Base-by-base conservation (phyloP, 2,329 filamentous ascomycete genomes). In the Diplodia scrobiculata region DNA sequence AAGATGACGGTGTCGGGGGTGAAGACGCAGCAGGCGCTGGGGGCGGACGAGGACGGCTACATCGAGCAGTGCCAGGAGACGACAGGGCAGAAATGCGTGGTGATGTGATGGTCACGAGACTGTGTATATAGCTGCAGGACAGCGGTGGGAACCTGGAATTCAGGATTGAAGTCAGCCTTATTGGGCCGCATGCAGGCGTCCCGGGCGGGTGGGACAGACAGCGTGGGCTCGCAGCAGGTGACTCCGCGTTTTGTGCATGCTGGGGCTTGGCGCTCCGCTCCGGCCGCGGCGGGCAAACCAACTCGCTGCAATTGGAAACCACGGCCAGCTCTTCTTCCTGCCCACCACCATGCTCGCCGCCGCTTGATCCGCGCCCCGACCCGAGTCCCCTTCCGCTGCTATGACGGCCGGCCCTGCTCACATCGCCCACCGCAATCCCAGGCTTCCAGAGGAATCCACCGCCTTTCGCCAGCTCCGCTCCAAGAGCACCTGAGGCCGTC, bases 31-130 rank as follows among this genome's bases (percentile, higher is more conserved):
- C 75, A 77, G 55, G 77, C 78, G 4, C 69, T 76, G 51, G 87
- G 84, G 3, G 86, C 87, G 5, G 90, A 92, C 67, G 91, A 92
- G 59, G 86, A 87, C 27, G 89, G 90, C 0, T 97, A 96, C 76
- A 78, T 97, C 72, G 91, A 94, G 72, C 80, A 82, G 69, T 83
- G 81, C 73, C 78, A 79, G 73, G 75, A 75, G 69, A 74, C 54
- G 50, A 36, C 63, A 2, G 64, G 65, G n/a, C 36, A 78, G 71
- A 77, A 72, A 27, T 83, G 81, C 69, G 71, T 68, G 17, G 75
- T 82, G 21, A 82, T 82, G 81, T 82, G 70, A 55, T 32, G 21
- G 34, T 32, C 25, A 47, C 36, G 55, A 14, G 55, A 4, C 48
- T 58, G 9, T 45, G 36, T 58, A 58, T 29, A 45, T 58, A 45